Evolutionary conservation across 2,329 filamentous ascomycete genomes (phyloP).

Genomic region (Penicillium sp.): DNA sequence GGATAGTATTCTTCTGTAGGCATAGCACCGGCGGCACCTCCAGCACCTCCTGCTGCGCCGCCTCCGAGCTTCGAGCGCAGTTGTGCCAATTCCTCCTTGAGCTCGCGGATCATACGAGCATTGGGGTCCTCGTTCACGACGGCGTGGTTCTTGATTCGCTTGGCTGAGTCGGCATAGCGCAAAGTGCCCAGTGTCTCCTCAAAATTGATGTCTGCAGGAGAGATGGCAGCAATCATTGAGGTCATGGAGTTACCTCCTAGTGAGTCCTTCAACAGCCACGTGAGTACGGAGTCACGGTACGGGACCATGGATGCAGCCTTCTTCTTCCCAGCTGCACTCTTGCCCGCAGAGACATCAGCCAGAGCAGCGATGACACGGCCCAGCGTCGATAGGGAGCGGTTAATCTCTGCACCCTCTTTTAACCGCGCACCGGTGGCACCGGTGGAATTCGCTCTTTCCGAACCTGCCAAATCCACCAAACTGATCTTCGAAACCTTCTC

Average conservation of each 20-base stretch:
- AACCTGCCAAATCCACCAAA: constrained; percentile 94
- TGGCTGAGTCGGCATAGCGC: constrained; percentile 93
- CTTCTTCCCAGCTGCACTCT: constrained; percentile 66
- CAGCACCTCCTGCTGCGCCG: constrained; percentile 43
- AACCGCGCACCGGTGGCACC: constrained; percentile 90
- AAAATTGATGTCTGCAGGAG: constrained; percentile 97
- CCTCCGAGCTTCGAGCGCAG: constrained; percentile 79
- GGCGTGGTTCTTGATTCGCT: constrained; percentile 99
- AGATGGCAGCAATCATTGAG: constrained; percentile 98
- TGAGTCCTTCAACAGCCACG: constrained; percentile 95
- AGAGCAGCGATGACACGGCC: constrained; percentile 96
- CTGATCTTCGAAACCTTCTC: constrained; percentile 98
- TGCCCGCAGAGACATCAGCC: constrained; percentile 81
- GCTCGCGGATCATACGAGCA: constrained; percentile 94
- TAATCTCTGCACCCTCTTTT: constrained; percentile 98
- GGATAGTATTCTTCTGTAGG: constrained; percentile 79
- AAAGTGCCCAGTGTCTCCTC: constrained; percentile 95
- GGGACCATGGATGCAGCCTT: constrained; percentile 75
- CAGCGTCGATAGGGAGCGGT: constrained; percentile 89
- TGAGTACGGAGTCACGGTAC: constrained; percentile 93
- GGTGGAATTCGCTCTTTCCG: constrained; percentile 93
- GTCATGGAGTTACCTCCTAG: constrained; percentile 98
- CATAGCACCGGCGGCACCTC: constrained; percentile 45
- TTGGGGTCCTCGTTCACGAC: constrained; percentile 99
- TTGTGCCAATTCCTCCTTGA: constrained; percentile 88